phyloP scores from a whole-genome alignment of 2,329 filamentous ascomycete genomes.

The Aspergillus pseudonomiae region DNA sequence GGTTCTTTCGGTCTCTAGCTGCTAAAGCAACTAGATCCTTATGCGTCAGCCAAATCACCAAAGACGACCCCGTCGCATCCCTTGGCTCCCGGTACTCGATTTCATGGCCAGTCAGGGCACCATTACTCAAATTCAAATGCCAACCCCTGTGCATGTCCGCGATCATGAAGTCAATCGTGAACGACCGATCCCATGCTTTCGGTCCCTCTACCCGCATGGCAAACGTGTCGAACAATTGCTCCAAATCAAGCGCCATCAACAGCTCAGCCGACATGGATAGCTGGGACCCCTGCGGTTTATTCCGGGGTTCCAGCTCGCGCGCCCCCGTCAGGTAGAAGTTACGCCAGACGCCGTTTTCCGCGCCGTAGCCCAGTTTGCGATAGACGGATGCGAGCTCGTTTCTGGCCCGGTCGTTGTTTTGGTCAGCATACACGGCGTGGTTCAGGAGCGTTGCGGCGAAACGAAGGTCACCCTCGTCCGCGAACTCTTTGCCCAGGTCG shows the following conservation, averaged over 20 bases:
- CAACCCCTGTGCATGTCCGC: background rate
- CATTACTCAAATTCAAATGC: conserved; percentile 11
- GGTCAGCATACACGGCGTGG: conserved; percentile 37
- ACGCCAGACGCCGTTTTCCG: conserved; percentile 47
- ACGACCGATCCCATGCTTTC: conserved; percentile 4
- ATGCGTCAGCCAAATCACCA: background rate
- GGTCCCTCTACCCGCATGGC: conserved; percentile 11
- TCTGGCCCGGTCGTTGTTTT: conserved; percentile 21
- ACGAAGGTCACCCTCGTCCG: conserved; percentile 34
- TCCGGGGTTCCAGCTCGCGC: conserved; percentile 25
- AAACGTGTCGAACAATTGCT: conserved; percentile 12
- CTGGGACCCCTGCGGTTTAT: conserved; percentile 5
- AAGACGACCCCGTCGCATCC: background rate
- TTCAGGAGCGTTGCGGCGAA: conserved; percentile 44
- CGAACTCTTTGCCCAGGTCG: background rate
- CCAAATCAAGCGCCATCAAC: conserved; percentile 1
- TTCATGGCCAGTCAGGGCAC: conserved; percentile 9
- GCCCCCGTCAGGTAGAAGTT: conserved; percentile 44
- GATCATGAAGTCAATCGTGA: conserved; percentile 9
- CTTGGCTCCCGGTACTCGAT: background rate
- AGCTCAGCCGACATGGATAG: conserved; percentile 1
- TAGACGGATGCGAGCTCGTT: conserved; percentile 35
- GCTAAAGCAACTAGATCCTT: conserved; percentile 8
- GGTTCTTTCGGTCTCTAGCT: background rate
- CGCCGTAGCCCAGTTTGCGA: conserved; percentile 37